Conservation (phyloP, 1,284 basidiomycete genomes). For the Ceratobasidium sp. region DNA sequence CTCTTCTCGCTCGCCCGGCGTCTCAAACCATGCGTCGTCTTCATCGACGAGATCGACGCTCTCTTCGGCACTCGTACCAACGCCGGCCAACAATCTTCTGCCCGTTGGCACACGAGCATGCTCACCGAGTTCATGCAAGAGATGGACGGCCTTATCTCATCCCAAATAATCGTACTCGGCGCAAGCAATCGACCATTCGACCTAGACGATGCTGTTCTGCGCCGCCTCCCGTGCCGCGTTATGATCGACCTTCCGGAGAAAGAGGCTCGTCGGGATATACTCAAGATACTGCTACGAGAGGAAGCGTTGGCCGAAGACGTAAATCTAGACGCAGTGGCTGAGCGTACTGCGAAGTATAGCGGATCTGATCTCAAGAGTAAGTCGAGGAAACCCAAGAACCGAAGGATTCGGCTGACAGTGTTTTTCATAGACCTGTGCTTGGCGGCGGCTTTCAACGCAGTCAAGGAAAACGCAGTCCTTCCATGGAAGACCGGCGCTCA, state of each 20-base stretch:
- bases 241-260: conserved; percentile 86
- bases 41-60: conserved; percentile 96
- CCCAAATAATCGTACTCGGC: conserved; percentile 91
- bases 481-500: conserved; percentile 68
- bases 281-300: conserved; percentile 85
- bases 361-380: conserved; percentile 92
- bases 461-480: conserved; percentile 83
- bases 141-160: conserved; percentile 92
- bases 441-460: conserved; percentile 86
- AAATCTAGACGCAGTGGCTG: conserved; percentile 73
- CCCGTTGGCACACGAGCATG: conserved; percentile 81
- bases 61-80: conserved; percentile 88
- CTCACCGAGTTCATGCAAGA: conserved; percentile 99
- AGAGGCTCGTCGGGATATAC: conserved; percentile 79
- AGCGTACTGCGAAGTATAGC: conserved; percentile 86
- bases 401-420: conserved; percentile 17
- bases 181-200: conserved; percentile 92
- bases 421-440: conserved; percentile 81
- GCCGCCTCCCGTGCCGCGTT: conserved; percentile 84
- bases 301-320: conserved; percentile 78
- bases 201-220: conserved; percentile 85
- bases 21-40: conserved; percentile 92
- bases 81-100: conserved; percentile 79
- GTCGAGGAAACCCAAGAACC: conserved; percentile 55
- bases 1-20: conserved; percentile 90